Conservation (phyloP, 768 basidiomycete species). For the Crepidotus variabilis region DNA sequence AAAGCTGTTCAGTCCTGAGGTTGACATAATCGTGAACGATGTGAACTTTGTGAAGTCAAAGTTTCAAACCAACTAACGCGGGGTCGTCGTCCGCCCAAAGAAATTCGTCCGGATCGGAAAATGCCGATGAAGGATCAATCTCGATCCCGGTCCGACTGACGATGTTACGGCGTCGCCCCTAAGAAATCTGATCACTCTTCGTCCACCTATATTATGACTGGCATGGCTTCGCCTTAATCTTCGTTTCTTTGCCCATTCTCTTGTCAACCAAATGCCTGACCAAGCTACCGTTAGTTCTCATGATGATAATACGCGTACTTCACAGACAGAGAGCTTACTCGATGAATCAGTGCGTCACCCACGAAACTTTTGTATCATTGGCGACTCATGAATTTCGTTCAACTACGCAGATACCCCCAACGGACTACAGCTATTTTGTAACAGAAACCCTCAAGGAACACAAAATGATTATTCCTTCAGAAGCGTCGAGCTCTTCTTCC, state of each 20-base stretch:
- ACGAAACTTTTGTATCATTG: slow-evolving; percentile 4
- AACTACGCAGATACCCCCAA: slow-evolving; percentile 34
- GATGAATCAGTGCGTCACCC: background rate
- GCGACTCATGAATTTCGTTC: background rate
- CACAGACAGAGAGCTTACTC: too few species aligned
- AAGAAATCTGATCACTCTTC: background rate
- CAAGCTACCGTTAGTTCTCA: too few species aligned
- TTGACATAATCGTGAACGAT: slow-evolving; percentile 9
- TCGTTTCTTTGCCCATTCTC: too few species aligned
- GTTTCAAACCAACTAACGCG: background rate
- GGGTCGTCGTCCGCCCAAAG: background rate
- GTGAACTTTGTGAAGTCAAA: background rate
- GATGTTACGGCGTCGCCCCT: background rate
- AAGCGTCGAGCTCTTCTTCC: too few species aligned
- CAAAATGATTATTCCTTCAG: slow-evolving; percentile 8
- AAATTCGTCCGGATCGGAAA: background rate
- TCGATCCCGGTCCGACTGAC: background rate
- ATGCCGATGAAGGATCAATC: background rate
- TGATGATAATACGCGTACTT: too few species aligned
- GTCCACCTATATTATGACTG: background rate
- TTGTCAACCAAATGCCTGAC: too few species aligned
- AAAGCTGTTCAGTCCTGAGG: slow-evolving; percentile 28
- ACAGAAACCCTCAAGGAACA: slow-evolving; percentile 42
- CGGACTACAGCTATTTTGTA: slow-evolving; percentile 61
- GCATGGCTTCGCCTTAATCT: background rate